A percentile compares a stretch with the other conserved stretches of the same genome.
phyloP scores from a whole-genome alignment of 495 filamentous ascomycete genomes.

The Lasiosphaeria ovina region DNA sequence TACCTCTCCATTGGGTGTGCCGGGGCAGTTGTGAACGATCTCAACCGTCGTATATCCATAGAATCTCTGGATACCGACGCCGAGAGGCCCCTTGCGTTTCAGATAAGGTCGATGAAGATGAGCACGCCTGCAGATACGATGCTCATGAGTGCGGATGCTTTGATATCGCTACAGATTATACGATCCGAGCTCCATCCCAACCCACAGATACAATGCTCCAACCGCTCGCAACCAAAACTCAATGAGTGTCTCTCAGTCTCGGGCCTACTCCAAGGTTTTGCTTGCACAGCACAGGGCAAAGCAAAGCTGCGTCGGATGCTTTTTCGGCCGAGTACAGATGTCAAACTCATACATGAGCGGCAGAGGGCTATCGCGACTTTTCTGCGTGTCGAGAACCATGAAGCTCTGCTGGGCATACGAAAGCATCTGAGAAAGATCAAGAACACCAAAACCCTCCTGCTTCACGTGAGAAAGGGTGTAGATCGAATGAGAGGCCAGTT shows the following conservation, averaged over 20 bases:
- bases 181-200: conserved; percentile 83
- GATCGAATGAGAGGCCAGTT: conserved; percentile 58
- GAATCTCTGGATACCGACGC: conserved; percentile 56
- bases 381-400: conserved; percentile 65
- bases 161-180: conserved; percentile 82
- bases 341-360: conserved; percentile 68
- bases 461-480: conserved; percentile 73
- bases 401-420: conserved; percentile 53
- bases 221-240: conserved; percentile 61
- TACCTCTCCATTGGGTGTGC: conserved; percentile 65
- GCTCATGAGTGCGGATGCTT: conserved; percentile 80
- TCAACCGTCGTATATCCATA: conserved; percentile 67
- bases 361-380: conserved; percentile 68
- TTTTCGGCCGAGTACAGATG: conserved; percentile 70
- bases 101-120: conserved; percentile 68
- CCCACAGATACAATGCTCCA: conserved; percentile 75
- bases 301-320: conserved; percentile 76
- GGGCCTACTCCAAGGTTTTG: conserved; percentile 74
- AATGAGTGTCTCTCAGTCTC: conserved; percentile 92
- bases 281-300: conserved; percentile 80
- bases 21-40: conserved; percentile 76
- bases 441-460: conserved; percentile 70
- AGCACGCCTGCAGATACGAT: conserved; percentile 74
- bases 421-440: conserved; percentile 71
- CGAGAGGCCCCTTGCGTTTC: conserved; percentile 51